Evolutionary conservation across 148 eudicot species (phyloP).

Genomic region (Suaeda aralocaspica): DNA sequence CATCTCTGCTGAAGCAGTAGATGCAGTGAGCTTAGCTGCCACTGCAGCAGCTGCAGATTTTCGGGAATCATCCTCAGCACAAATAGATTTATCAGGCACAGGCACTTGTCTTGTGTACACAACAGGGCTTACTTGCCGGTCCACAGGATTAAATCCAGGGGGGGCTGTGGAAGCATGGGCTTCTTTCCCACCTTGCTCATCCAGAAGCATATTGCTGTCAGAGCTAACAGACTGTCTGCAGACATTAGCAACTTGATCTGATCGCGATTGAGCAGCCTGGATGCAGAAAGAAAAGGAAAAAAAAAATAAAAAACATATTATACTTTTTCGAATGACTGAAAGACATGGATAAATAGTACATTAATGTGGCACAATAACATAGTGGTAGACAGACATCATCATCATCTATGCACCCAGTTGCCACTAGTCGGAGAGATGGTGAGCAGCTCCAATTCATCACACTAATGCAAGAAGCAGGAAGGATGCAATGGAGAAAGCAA

Average conservation of each 20-base stretch:
- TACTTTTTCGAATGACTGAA: not conserved
- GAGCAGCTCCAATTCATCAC: too few species aligned
- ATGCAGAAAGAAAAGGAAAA: not conserved
- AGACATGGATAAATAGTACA: not conserved
- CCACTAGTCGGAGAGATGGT: too few species aligned
- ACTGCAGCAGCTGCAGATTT: constrained; percentile 82
- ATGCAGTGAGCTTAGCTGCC: constrained; percentile 84
- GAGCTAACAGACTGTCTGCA: constrained; percentile 41
- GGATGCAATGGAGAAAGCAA: too few species aligned
- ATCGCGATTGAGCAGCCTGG: constrained; percentile 53
- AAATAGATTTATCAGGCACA: constrained; percentile 36
- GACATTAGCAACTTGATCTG: constrained; percentile 56
- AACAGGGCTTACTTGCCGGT: constrained; percentile 43
- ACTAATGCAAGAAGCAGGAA: too few species aligned
- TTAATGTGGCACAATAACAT: not conserved
- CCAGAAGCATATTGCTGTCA: constrained; percentile 20
- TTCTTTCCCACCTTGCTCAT: constrained; percentile 40
- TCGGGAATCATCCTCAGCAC: constrained; percentile 38
- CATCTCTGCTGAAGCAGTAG: constrained; percentile 88
- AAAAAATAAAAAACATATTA: not conserved
- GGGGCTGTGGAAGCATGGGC: constrained; percentile 32
- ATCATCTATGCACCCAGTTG: too few species aligned
- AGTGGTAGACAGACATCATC: too few species aligned
- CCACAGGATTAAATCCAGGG: constrained; percentile 30
- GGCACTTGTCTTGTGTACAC: constrained; percentile 51